Conservation (phyloP, 2,329 filamentous ascomycete species). For the Escovopsis sp. region DNA sequence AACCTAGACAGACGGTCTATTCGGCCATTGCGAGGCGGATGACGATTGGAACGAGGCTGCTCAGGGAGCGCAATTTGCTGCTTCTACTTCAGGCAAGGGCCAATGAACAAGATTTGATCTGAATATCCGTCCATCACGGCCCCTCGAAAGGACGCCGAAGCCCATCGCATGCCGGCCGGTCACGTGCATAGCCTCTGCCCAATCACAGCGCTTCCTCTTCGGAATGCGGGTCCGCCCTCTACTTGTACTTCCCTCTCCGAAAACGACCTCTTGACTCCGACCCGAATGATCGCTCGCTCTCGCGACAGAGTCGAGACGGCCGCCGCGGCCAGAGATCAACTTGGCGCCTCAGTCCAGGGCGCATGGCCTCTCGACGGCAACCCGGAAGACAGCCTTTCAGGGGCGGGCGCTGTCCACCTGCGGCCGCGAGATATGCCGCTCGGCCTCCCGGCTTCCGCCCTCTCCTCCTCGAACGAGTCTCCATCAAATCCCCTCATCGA, state of each 20-base stretch:
- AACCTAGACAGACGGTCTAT: background rate
- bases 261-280: slow-evolving; percentile 1
- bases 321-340: too few relatives aligned
- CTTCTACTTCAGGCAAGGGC: slow-evolving; percentile 10
- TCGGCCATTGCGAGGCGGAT: slow-evolving; percentile 1
- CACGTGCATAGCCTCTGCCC: slow-evolving; percentile 9
- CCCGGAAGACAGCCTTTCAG: too few relatives aligned
- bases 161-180: slow-evolving; percentile 8
- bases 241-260: background rate
- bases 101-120: slow-evolving; percentile 11
- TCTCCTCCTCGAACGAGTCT: too few relatives aligned
- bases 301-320: slow-evolving; percentile 3
- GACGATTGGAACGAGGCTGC: slow-evolving; percentile 1
- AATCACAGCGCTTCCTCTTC: slow-evolving; percentile 4
- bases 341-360: too few relatives aligned
- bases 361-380: too few relatives aligned
- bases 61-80: slow-evolving; percentile 6
- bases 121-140: slow-evolving; percentile 10
- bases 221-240: slow-evolving; percentile 8
- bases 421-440: too few relatives aligned
- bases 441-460: too few relatives aligned
- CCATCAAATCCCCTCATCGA: too few relatives aligned
- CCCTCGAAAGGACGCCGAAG: slow-evolving; percentile 9
- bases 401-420: too few relatives aligned
- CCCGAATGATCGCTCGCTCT: background rate